Evolutionary conservation across 2,329 filamentous ascomycete genomes (phyloP).

Genomic region (Phyllosticta ampelicida): DNA sequence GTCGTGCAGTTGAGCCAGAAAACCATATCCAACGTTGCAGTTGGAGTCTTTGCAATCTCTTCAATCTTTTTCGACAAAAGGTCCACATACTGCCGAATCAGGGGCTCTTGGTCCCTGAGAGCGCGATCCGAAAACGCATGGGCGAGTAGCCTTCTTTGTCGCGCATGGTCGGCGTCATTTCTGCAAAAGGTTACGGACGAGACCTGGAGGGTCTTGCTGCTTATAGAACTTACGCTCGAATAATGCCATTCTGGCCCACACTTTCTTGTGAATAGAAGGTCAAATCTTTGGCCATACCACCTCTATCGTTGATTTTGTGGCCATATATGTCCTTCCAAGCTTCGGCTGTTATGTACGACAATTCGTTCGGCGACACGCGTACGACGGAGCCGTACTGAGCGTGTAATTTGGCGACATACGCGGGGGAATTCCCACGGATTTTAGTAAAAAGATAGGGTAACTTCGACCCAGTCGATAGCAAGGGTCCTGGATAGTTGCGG

Average conservation of each 20-base stretch:
- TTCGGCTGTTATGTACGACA: conserved; percentile 8
- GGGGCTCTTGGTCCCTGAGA: conserved; percentile 21
- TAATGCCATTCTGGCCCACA: conserved; percentile 1
- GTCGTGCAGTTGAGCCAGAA: conserved; percentile 15
- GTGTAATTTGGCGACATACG: conserved; percentile 1
- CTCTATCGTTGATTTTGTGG: conserved; percentile 8
- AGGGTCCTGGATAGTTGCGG: conserved; percentile 10
- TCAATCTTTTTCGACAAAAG: conserved; percentile 16
- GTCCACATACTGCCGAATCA: conserved; percentile 25
- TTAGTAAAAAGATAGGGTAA: conserved; percentile 1
- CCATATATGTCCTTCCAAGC: conserved; percentile 13
- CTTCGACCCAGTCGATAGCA: conserved; percentile 1
- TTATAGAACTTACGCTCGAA: no score
- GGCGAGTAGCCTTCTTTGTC: conserved; percentile 14
- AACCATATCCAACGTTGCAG: conserved; percentile 1
- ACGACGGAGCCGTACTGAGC: conserved; percentile 10
- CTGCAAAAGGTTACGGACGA: no score
- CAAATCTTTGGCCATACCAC: conserved; percentile 8
- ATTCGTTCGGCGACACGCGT: conserved; percentile 6
- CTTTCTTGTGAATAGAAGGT: conserved; percentile 5
- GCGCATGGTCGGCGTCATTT: conserved; percentile 13
- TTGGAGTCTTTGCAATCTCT: neutral
- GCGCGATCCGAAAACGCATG: conserved; percentile 24
- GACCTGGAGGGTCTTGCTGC: no score
- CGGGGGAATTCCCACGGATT: neutral